Evolutionary conservation across 2,329 filamentous ascomycete species (phyloP).

Genomic region (Ascocoryne sarcoides): DNA sequence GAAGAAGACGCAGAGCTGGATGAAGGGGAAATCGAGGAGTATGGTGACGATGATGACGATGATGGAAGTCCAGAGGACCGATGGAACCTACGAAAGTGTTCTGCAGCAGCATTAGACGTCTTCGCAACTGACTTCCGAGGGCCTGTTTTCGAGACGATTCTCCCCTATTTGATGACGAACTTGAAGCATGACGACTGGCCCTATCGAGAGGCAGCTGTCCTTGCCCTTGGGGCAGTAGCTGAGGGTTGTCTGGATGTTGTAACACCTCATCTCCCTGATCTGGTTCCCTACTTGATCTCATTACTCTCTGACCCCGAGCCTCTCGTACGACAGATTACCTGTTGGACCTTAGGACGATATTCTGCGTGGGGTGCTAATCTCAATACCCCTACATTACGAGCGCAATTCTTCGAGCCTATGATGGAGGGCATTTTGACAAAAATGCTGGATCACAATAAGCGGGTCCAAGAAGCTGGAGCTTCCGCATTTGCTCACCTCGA

Average conservation of each 20-base stretch:
- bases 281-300: constrained; percentile 83
- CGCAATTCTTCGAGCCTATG: constrained; percentile 83
- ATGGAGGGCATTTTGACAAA: constrained; percentile 92
- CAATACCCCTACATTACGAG: constrained; percentile 54
- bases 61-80: constrained; percentile 77
- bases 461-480: constrained; percentile 91
- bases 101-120: constrained; percentile 87
- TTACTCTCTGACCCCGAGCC: constrained; percentile 79
- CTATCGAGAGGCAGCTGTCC: constrained; percentile 84
- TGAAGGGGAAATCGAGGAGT: constrained; percentile 78
- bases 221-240: constrained; percentile 88
- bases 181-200: constrained; percentile 85
- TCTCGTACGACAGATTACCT: constrained; percentile 92
- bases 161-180: constrained; percentile 88
- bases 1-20: constrained; percentile 67
- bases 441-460: constrained; percentile 97
- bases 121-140: constrained; percentile 85
- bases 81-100: constrained; percentile 96
- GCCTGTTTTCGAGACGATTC: constrained; percentile 80
- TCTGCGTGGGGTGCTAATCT: constrained; percentile 84
- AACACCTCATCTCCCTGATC: constrained; percentile 78
- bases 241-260: constrained; percentile 90
- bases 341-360: constrained; percentile 93
- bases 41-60: constrained; percentile 60
- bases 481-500: constrained; percentile 95